Base-by-base conservation (phyloP, 2,329 filamentous ascomycete species). In the Xylaria sp. region DNA sequence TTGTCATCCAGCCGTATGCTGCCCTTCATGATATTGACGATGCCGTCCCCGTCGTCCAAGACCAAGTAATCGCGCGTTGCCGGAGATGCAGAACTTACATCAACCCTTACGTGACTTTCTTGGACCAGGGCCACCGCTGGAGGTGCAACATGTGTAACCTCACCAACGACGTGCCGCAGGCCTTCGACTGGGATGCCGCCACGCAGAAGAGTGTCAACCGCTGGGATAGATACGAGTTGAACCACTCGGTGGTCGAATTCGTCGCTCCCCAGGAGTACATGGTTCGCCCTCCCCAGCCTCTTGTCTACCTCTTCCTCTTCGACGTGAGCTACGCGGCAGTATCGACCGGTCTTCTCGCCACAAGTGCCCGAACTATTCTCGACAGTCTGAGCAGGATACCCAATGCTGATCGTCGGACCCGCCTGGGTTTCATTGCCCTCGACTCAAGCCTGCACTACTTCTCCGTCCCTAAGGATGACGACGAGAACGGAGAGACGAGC, bases 141-240 rank as follows among this genome's bases (percentile, higher is more conserved):
- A 88, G 93, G 71, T 99, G 94, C 79, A 99, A 99, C 78, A 97
- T 99, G 92, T 99, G 94, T 76, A 97, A 96, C 75, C 81, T 99
- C 65, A 97, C 92, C 68, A 99, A 99, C 73, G 94, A 99, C 69
- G 93, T 97, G 46, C 94, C 94, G n/a, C 94, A 99, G 76, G 92
- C 92, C 44, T 99, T 99, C 67, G 94, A 99, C 74, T 99, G 94
- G 94, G 94, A 99, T 76, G 88, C 91, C 39, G 88, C 91, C 50
- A 82, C 92, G 57, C 93, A 97, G 76, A 92, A 96, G 79, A 89
- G 86, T 55, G 88, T 95, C 54, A 93, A 99, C 73, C 82, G 94
- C 71, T 96, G 94, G 89, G 88, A 95, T 74, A 83, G 94, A 68
- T 84, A 91, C 46, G 94, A 99, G 73, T 81, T 99, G 62, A 99